Evolutionary conservation across 2,329 filamentous ascomycete species (phyloP).

Genomic region (Rhynchosporium graminicola): DNA sequence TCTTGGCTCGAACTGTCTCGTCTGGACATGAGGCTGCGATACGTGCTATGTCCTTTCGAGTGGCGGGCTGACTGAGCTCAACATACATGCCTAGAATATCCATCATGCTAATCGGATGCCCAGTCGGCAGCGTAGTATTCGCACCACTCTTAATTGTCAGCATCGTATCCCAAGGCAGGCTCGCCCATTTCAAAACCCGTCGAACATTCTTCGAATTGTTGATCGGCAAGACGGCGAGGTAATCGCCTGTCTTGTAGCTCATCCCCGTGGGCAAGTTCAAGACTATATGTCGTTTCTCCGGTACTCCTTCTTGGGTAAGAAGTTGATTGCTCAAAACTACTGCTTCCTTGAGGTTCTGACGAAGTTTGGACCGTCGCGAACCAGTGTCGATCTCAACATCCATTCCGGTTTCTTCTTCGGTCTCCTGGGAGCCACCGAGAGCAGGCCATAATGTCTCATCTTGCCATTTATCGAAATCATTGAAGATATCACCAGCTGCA

Average conservation of each 20-base stretch:
- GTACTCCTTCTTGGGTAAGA: constrained; percentile 52
- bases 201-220: constrained; percentile 21
- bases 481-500: constrained; percentile 59
- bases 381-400: constrained; percentile 33
- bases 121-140: constrained; percentile 44
- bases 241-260: constrained; percentile 22
- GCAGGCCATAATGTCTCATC: constrained; percentile 55
- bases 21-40: constrained; percentile 48
- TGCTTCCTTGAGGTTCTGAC: constrained; percentile 64
- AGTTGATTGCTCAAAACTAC: constrained; percentile 55
- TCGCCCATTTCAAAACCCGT: constrained; percentile 7
- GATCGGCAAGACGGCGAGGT: constrained; percentile 24
- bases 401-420: constrained; percentile 25
- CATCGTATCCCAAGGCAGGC: background rate
- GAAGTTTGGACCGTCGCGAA: constrained; percentile 43
- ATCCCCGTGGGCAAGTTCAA: constrained; percentile 21
- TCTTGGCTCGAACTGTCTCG: constrained; percentile 45
- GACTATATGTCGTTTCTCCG: constrained; percentile 63
- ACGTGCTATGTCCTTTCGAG: constrained; percentile 43
- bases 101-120: constrained; percentile 51
- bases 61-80: constrained; percentile 60
- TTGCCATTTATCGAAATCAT: constrained; percentile 68
- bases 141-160: constrained; percentile 45
- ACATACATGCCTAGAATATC: constrained; percentile 59
- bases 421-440: constrained; percentile 26